Base-by-base conservation (phyloP, 2,329 filamentous ascomycete genomes). In the Phyllosticta capitalensis region DNA sequence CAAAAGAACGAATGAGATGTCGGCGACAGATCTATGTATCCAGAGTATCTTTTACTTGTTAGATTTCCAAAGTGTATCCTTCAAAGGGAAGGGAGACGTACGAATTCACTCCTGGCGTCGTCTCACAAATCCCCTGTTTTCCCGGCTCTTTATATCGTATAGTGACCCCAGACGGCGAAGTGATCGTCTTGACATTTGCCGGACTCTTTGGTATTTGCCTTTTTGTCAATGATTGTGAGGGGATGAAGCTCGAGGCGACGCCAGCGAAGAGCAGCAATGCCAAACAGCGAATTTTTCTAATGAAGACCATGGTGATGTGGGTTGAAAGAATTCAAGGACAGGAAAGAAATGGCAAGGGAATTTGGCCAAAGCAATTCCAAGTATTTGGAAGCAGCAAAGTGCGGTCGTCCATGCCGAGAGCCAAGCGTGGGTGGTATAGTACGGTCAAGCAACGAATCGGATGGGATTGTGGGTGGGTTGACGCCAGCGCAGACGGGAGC, bases 1-100 rank as follows among this genome's bases (percentile, higher is more conserved):
- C 81, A 83, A 68, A 86, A 86, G 68, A 84, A 86, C 22, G 79
- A 83, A 64, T 82, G 57, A 7, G 14, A 9, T 9, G 24, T 55
- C 2, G 52, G 24, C 20, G 57, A 59, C 3, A 52, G 45, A 10
- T 59, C 52, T n/a, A 59, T 59, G 52, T 49, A 59, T 19, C 57
- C 57, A 9, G 57, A 59, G 38, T 59, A 59, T 20, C 56, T 59
- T 45, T 1, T 20, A 9, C 26, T 9, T 3, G 24, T 26, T 7
- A 26, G 24, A 26, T 7, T 26, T 26, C 24, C 24, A 26, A 26
- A 3, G 7, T 4, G 24, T 7, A 26, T 26, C 7, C 7, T 26
- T 7, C 24, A 26, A n/a, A 2, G 38, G n/a, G n/a, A 6, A n/a
- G 38, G n/a, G n/a, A 6, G 5, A n/a, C 38, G 66, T 72, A 73